Evolutionary conservation across 139 green algal genomes (phyloP).

Genomic region (Chlorella sp.): DNA sequence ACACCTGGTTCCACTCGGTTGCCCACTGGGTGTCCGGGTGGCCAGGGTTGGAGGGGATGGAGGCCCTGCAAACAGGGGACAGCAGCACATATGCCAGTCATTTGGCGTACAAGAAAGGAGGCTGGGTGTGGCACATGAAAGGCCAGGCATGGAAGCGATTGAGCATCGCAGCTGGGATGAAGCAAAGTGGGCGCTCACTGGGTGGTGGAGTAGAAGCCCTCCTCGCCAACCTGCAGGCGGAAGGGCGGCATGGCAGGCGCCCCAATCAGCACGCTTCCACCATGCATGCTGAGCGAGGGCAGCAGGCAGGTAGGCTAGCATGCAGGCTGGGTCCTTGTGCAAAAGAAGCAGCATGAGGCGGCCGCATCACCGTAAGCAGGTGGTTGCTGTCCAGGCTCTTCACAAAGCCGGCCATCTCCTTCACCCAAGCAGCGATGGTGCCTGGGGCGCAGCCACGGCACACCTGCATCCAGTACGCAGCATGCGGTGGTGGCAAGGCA

Average conservation of each 20-base stretch:
- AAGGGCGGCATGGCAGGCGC: too few species aligned
- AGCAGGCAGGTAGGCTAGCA: too few species aligned
- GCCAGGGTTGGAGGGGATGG: conserved; percentile 31
- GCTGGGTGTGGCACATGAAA: too few species aligned
- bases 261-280: too few species aligned
- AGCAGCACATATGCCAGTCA: too few species aligned
- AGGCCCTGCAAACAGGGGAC: conserved; percentile 1
- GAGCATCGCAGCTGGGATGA: too few species aligned
- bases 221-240: conserved; percentile 39
- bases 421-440: conserved; percentile 50
- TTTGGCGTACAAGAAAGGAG: too few species aligned
- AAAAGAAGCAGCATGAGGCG: too few species aligned
- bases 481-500: background rate
- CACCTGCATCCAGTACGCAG: background rate
- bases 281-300: too few species aligned
- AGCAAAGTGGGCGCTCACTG: background rate
- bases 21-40: conserved; percentile 31
- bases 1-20: conserved; percentile 14
- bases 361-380: conserved; percentile 46
- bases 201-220: conserved; percentile 46
- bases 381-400: conserved; percentile 51
- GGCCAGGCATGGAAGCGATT: too few species aligned
- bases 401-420: conserved; percentile 56
- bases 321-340: too few species aligned
- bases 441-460: conserved; percentile 15